A percentile compares a stretch with the other conserved stretches of the same genome.
phyloP scores from a whole-genome alignment of 2,329 filamentous ascomycete species.

The Grosmannia huntii region DNA sequence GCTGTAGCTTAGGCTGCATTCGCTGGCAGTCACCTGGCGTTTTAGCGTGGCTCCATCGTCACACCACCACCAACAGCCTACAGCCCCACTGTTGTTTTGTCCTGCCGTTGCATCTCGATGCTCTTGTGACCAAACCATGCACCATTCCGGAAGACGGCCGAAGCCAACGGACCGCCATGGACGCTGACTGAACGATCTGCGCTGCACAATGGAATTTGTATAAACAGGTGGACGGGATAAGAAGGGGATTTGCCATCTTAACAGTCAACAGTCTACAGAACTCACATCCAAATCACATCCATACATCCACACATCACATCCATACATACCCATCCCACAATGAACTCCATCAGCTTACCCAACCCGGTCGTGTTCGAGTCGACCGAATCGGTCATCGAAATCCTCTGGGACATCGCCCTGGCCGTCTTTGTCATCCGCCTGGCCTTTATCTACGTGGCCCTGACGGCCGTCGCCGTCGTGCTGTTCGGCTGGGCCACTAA shows the following conservation, averaged over 20 bases:
- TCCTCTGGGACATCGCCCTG: conserved; percentile 25
- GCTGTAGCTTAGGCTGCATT: background rate
- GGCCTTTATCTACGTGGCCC: conserved; percentile 7
- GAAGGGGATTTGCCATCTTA: background rate
- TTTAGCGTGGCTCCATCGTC: background rate
- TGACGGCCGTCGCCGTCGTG: conserved; percentile 18
- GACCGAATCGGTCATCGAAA: conserved; percentile 21
- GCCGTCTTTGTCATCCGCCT: conserved; percentile 17
- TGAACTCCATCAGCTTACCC: background rate
- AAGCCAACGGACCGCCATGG: background rate
- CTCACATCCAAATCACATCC: background rate
- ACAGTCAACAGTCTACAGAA: no score
- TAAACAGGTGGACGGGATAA: background rate
- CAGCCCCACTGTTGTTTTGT: background rate
- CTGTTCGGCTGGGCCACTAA: conserved; percentile 16
- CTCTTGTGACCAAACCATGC: background rate
- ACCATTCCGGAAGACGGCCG: background rate
- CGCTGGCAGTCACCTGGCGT: background rate
- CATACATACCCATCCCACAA: no score
- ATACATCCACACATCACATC: background rate
- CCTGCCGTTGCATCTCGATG: background rate
- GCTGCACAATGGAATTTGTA: background rate
- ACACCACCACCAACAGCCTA: background rate
- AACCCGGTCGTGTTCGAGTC: conserved; percentile 17
- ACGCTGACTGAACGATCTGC: background rate